Evolutionary conservation across 2,329 filamentous ascomycete species (phyloP), one percentile per base, ranked within the genome.

Genomic region (Incumbomyces lentus): DNA sequence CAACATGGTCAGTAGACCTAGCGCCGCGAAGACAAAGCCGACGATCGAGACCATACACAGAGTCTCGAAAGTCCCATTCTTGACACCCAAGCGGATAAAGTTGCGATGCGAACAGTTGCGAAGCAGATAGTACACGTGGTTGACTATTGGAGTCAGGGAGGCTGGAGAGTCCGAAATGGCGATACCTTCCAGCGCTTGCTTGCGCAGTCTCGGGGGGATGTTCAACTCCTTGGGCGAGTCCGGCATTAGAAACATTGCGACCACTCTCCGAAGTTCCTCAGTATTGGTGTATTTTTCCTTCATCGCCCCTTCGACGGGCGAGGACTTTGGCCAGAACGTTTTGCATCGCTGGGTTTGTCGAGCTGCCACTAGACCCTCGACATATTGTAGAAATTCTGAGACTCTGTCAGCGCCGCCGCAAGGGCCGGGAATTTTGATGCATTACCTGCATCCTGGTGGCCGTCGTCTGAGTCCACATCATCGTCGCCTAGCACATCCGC

Each of bases 61-160:
- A 3, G 50, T 52, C 31, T 52, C 50, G 40, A 52, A 52, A 16
- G 50, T 52, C 29, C 50, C 50, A 37, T 52, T 52, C 47, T 52
- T 49, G 44, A 52, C 43, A 32, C 50, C 50, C 17, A 52, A 40
- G 3, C 50, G 47, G 50, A 52, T 49, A 33, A 52, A 52, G 40
- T 52, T 52, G 40, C 50, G 50, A 37, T 52, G 50, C 26, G 50
- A 52, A 32, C 50, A 52, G 44, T 52, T 52, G 42, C 44, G 44
- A 13, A 52, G 47, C 2, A 52, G 47, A 36, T 52, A 52, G 47
- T 52, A 52, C 14, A 52, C 40, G 40, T 52, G 50, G 44, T 52
- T 42, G 38, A 40, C 50, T 2, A 49, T 33, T 22, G 50, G 47
- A n/a, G 35, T 35, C 7, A 52, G 44, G 6, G 40, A 29, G 13